Evolutionary conservation across 306 rosid genomes (phyloP).

Genomic region (Cucurbita ficifolia): DNA sequence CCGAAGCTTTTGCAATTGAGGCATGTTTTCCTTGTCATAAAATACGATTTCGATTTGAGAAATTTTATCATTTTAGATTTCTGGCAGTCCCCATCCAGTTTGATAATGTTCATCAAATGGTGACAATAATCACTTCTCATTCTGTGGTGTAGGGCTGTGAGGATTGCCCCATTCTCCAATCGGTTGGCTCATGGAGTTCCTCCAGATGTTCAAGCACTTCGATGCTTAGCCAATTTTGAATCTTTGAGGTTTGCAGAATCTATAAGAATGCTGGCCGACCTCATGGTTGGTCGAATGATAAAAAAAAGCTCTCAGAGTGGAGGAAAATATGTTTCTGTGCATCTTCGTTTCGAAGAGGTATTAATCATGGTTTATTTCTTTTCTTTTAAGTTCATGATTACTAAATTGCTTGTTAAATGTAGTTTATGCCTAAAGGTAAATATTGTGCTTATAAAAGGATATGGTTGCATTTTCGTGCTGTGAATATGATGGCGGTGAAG

Average conservation of each 20-base stretch:
- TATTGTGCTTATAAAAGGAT: constrained; percentile 35
- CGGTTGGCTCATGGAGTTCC: constrained; percentile 80
- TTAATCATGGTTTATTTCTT: constrained; percentile 12
- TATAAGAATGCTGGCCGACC: constrained; percentile 67
- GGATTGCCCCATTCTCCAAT: constrained; percentile 94
- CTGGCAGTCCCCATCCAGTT: not conserved
- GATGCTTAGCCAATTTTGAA: constrained; percentile 77
- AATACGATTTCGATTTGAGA: not conserved
- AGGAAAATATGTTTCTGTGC: constrained; percentile 88
- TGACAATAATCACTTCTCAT: constrained; percentile 1
- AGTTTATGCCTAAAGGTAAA: constrained; percentile 7
- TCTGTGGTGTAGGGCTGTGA: constrained; percentile 63
- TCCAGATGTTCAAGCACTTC: constrained; percentile 57
- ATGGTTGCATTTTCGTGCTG: constrained; percentile 99
- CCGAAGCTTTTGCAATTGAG: constrained; percentile 65
- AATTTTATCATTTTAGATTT: not conserved
- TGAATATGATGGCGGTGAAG: constrained; percentile 85
- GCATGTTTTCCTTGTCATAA: constrained; percentile 22
- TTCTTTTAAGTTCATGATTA: not conserved
- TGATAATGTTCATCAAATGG: not conserved
- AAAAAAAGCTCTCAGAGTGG: constrained; percentile 58
- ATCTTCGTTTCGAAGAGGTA: constrained; percentile 98
- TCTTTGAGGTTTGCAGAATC: constrained; percentile 77
- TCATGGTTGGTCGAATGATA: constrained; percentile 82
- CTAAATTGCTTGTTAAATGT: constrained; percentile 6